Percentiles rank a stretch among this genome's conserved stretches.
Conservation (phyloP, 768 basidiomycete species). For the Pleurotus djamor region DNA sequence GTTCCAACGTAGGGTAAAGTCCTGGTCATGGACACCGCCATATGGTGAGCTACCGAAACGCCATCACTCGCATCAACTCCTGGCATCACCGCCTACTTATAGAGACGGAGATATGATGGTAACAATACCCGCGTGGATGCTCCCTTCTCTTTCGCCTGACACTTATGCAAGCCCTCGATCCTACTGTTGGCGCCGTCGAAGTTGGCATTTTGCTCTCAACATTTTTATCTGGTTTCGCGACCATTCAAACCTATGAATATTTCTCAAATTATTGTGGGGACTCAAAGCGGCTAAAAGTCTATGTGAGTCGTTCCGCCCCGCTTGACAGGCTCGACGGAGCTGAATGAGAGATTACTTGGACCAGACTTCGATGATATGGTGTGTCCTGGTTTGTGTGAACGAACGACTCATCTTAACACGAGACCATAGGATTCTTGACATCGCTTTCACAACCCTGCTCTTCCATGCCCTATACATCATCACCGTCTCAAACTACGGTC, state of each 20-base stretch:
- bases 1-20: too few relatives aligned
- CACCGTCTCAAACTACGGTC: constrained; percentile 19
- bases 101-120: too few relatives aligned
- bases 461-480: constrained; percentile 18
- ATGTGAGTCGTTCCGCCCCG: constrained; percentile 11
- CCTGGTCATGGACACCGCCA: too few relatives aligned
- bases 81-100: too few relatives aligned
- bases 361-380: background rate
- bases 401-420: background rate
- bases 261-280: constrained; percentile 17
- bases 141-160: too few relatives aligned
- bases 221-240: constrained; percentile 21
- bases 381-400: background rate
- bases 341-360: background rate
- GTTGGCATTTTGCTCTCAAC: constrained; percentile 19
- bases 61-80: too few relatives aligned
- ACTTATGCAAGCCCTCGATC: background rate
- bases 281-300: constrained; percentile 12
- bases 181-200: constrained; percentile 20
- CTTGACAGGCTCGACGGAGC: too few relatives aligned
- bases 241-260: constrained; percentile 20
- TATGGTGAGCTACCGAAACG: too few relatives aligned
- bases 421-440: constrained; percentile 13
- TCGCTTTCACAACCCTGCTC: constrained; percentile 18
- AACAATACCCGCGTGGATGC: too few relatives aligned